These are phyloP conservation scores for Tylopilus vinaceipallidus DNA, from an alignment of 768 basidiomycete species.

Conservation along the genomic window DNA sequence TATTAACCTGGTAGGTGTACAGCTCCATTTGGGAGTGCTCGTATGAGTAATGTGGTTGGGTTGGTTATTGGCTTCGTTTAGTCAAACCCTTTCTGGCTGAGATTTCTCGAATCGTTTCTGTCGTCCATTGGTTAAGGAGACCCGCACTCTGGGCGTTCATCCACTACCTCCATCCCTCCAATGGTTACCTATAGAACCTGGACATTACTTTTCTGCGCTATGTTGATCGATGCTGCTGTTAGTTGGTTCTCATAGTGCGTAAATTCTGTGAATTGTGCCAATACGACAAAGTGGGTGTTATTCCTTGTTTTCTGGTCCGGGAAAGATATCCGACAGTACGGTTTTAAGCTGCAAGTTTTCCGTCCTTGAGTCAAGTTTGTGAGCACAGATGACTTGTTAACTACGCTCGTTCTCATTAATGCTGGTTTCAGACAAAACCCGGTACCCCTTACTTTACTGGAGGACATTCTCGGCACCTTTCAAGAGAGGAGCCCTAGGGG, in stretches of 20 bases:
- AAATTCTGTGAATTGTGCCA: slow-evolving; percentile 9
- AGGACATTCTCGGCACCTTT: slow-evolving; percentile 38
- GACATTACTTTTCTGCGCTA: slow-evolving; percentile 20
- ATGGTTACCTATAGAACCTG: slow-evolving; percentile 20
- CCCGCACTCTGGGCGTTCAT: slow-evolving; percentile 43
- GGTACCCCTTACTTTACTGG: slow-evolving; percentile 18
- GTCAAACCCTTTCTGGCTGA: slow-evolving; percentile 36
- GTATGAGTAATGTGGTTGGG: slow-evolving; percentile 46
- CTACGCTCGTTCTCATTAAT: slow-evolving; percentile 42
- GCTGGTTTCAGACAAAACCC: slow-evolving; percentile 2
- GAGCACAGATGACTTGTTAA: slow-evolving; percentile 38
- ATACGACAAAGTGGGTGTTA: slow-evolving; percentile 12
- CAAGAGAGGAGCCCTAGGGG: slow-evolving; percentile 4
- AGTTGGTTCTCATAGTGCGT: slow-evolving; percentile 43
- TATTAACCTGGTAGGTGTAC: too few species aligned
- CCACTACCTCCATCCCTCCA: slow-evolving; percentile 42
- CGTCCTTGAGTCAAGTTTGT: slow-evolving; percentile 57
- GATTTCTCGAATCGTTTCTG: slow-evolving; percentile 38
- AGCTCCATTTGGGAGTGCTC: slow-evolving; percentile 39
- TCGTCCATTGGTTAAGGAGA: slow-evolving; percentile 41
- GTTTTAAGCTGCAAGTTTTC: slow-evolving; percentile 12
- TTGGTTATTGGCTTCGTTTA: slow-evolving; percentile 63
- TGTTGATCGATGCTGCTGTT: slow-evolving; percentile 7
- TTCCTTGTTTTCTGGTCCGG: neutral
- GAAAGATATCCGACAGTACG: neutral